Conservation (phyloP, 805 yeast species). For the Tetrapisispora pingtungensis region DNA sequence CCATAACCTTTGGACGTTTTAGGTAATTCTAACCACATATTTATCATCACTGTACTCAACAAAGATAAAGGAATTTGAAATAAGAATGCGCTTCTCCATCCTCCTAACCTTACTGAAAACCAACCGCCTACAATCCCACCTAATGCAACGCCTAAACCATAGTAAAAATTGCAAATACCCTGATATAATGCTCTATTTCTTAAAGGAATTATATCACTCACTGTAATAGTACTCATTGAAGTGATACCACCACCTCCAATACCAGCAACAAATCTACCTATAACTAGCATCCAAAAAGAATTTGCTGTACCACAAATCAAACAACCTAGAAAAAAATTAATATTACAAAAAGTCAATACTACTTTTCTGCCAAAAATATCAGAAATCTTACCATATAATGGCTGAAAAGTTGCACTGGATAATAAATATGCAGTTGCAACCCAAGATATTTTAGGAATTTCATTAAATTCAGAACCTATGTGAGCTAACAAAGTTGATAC, state of each 20-base stretch:
- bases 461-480: constrained; percentile 61
- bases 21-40: constrained; percentile 30
- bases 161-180: constrained; percentile 69
- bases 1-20: constrained; percentile 28
- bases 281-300: constrained; percentile 38
- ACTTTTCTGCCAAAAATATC: constrained; percentile 63
- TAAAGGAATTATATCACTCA: constrained; percentile 68
- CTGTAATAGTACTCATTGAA: constrained; percentile 48
- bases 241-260: constrained; percentile 79
- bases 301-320: constrained; percentile 44
- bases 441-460: constrained; percentile 57
- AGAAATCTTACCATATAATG: constrained; percentile 58
- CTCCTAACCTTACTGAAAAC: constrained; percentile 21
- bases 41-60: constrained; percentile 39
- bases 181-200: constrained; percentile 74
- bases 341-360: constrained; percentile 41
- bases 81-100: constrained; percentile 59
- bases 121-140: constrained; percentile 61
- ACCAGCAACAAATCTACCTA: constrained; percentile 64
- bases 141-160: constrained; percentile 63
- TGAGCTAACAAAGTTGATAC: constrained; percentile 55
- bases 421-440: constrained; percentile 62
- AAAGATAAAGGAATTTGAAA: constrained; percentile 39
- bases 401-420: constrained; percentile 65
- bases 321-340: constrained; percentile 49